Evolutionary conservation across 345 rosid genomes (phyloP), one percentile per base, ranked within the genome.

Genomic region (Triadica sebifera): DNA sequence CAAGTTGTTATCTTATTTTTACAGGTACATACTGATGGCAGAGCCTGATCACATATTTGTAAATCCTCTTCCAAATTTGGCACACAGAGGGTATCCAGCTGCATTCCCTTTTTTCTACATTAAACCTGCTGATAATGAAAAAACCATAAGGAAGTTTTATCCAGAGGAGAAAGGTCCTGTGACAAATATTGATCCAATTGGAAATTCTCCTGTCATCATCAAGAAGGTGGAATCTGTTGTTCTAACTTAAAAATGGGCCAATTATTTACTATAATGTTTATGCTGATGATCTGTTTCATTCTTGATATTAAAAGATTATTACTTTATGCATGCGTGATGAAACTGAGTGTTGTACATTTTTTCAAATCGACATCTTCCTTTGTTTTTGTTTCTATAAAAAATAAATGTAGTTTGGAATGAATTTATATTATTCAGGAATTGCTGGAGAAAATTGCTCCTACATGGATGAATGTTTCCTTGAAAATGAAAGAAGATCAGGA

Each of bases 401-500:
- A 3, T 51, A 51, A 51, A 51, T 46, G 12, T 46, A 43, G 6
- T 34, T 71, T 10, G 50, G 24, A 45, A 64, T 24, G 24, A 45
- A 64, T 24, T 70, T 43, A 11, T 49, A 55, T 16, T 63, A 20
- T 17, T 37, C 72, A 77, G 75, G 75, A 64, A 56, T 19, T 88
- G 78, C 89, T 93, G 72, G 86, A 85, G 81, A 89, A 89, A 85
- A 89, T 93, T 65, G 94, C 98, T 80, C 96, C 98, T 38, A 96
- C 99, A 45, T 96, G 99, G 99, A 89, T 91, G 98, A 93, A 96
- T 86, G 80, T 93, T 75, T 96, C 98, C 22, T 62, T 96, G 79
- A 81, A 80, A 75, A 96, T 96, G 99, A 96, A 96, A 82, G 74
- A 79, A 46, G 97, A 96, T 58, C 93, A 88, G 2, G 97, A 93